These are phyloP conservation scores for Myrica gale DNA, from an alignment of 306 rosid genomes.

Conservation along the genomic window DNA sequence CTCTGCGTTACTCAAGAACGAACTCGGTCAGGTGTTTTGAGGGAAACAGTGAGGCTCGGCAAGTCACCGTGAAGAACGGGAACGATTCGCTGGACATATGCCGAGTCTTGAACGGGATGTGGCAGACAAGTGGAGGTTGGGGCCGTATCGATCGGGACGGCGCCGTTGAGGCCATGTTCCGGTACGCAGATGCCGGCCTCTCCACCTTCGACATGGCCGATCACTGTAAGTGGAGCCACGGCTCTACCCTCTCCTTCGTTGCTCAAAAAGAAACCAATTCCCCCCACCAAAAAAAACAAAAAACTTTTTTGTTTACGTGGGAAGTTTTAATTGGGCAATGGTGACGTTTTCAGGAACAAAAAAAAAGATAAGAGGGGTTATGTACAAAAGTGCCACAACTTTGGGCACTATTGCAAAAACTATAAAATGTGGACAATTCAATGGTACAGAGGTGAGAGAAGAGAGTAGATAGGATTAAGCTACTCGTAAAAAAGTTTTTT, in stretches of 20 bases:
- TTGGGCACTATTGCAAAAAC: too few relatives aligned
- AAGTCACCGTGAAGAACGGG: conserved; percentile 49
- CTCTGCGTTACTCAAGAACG: not conserved
- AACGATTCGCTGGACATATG: conserved; percentile 67
- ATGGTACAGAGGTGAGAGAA: too few relatives aligned
- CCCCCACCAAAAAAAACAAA: too few relatives aligned
- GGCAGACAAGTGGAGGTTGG: conserved; percentile 93
- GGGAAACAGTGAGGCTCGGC: conserved; percentile 37
- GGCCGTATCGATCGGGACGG: conserved; percentile 76
- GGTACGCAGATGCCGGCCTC: conserved; percentile 77
- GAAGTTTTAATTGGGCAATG: not conserved
- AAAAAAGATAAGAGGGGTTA: too few relatives aligned
- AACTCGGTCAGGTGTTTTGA: conserved; percentile 45
- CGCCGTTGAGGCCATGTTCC: conserved; percentile 88
- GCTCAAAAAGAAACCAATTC: too few relatives aligned
- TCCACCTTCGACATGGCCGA: conserved; percentile 96
- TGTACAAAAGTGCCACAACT: too few relatives aligned
- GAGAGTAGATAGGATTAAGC: too few relatives aligned
- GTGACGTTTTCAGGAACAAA: not conserved
- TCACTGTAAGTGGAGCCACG: conserved; percentile 49
- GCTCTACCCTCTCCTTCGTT: too few relatives aligned
- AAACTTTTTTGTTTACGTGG: conserved; percentile 17
- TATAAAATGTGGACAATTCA: too few relatives aligned
- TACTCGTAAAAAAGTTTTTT: too few relatives aligned
- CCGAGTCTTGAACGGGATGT: conserved; percentile 80